Evolutionary conservation across 306 rosid species (phyloP).

Genomic region (Acacia confusa): DNA sequence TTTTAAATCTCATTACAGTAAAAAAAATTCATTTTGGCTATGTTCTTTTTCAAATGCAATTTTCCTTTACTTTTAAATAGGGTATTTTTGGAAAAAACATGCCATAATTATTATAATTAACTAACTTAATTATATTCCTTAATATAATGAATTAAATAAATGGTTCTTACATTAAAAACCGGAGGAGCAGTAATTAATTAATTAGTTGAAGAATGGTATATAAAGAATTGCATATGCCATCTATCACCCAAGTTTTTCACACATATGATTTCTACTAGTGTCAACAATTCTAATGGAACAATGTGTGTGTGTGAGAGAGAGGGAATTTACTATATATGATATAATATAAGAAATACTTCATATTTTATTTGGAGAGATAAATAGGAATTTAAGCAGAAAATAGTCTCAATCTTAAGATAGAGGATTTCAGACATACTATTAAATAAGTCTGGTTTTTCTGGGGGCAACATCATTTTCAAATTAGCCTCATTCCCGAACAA

Average conservation of each 20-base stretch:
- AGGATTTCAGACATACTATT: not conserved
- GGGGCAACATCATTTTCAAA: not conserved
- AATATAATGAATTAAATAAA: too few relatives aligned
- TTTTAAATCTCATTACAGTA: too few relatives aligned
- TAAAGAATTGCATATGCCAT: too few relatives aligned
- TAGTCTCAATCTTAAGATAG: not conserved
- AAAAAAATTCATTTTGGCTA: too few relatives aligned
- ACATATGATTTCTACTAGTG: not conserved
- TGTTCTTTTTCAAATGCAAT: too few relatives aligned
- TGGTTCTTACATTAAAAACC: too few relatives aligned
- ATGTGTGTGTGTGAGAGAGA: not conserved
- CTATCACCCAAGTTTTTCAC: too few relatives aligned
- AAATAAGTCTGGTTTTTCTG: not conserved
- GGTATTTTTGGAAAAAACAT: too few relatives aligned
- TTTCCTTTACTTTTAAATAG: too few relatives aligned
- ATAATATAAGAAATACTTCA: not conserved
- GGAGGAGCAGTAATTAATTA: not conserved
- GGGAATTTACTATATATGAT: not conserved
- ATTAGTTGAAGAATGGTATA: too few relatives aligned
- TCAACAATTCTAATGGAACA: not conserved
- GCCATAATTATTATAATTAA: too few relatives aligned
- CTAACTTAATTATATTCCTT: too few relatives aligned
- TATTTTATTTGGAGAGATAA: not conserved
- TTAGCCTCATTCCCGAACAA: not conserved
- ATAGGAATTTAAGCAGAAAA: not conserved